Evolutionary conservation across 257 asterid species (phyloP), one percentile per base, ranked within the genome.

Genomic region (Capsicum baccatum): DNA sequence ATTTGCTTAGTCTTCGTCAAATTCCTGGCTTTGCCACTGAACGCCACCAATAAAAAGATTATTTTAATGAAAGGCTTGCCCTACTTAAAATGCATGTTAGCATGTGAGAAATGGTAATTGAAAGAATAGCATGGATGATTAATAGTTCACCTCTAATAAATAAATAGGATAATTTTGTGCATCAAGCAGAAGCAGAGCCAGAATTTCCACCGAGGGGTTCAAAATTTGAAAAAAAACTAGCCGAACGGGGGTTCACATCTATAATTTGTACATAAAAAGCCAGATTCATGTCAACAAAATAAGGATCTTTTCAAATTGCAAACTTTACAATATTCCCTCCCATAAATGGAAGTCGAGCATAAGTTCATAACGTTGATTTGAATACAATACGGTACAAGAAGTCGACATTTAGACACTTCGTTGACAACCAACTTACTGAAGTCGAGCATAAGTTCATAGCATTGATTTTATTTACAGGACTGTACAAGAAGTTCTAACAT

Each of bases 221-320:
- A 26, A 26, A 26, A 26, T 26, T 26, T 26, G 33, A 26, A 26
- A 26, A 26, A 0, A 0, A 26, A 26, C 1, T 26, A 26, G 33
- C 33, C 33, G 33, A 26, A 26, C 33, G 33, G 33, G 33, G 33
- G 33, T 0, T 26, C 33, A 26, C 33, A 1, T 26, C 33, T 26
- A 26, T 26, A 26, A 26, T 26, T 26, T 26, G 33, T 26, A 26
- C 33, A 39, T 39, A 39, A 6, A 17, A 44, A 48, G 56, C 60
- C 14, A 5, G 16, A 73, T n/a, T 9, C 15, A 74, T 6, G n/a
- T 6, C 81, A 76, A 26, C 19, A 13, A 26, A 68, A n/a, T 67
- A 67, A 12, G 19, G 54, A 52, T 21, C 12, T 19, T 76, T 52
- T 73, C 80, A 76, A 76, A 52, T 52, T 52, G 47, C 81, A 76